phyloP scores from a whole-genome alignment of 306 rosid genomes.

The Begonia loranthoides region DNA sequence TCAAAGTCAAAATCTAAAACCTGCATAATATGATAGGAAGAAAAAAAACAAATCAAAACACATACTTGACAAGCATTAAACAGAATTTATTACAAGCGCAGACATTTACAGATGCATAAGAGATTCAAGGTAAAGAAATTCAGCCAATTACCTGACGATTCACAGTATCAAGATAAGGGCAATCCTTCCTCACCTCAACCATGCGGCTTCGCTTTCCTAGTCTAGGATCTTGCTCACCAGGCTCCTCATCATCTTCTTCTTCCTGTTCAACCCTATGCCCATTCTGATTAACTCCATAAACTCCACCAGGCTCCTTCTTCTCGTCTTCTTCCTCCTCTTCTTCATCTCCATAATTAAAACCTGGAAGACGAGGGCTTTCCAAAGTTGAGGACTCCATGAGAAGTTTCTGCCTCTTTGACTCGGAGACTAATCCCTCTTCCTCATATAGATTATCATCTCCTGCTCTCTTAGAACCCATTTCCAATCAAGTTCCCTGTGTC shows the following conservation, averaged over 20 bases:
- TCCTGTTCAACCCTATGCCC: slow-evolving; percentile 24
- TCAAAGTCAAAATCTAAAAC: slow-evolving; percentile 98
- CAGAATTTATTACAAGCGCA: neutral
- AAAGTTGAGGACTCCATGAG: slow-evolving; percentile 3
- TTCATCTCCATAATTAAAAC: slow-evolving; percentile 38
- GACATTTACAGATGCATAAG: too few species aligned
- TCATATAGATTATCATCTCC: slow-evolving; percentile 7
- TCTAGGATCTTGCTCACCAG: slow-evolving; percentile 18
- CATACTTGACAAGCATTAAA: neutral
- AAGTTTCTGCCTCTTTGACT: slow-evolving; percentile 19
- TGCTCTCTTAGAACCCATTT: slow-evolving; percentile 25
- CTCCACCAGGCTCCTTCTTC: neutral
- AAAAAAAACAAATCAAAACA: neutral
- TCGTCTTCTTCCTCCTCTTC: slow-evolving; percentile 31
- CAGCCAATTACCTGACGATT: slow-evolving; percentile 71
- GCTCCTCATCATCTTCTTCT: slow-evolving; percentile 35
- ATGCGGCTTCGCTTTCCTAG: slow-evolving; percentile 49
- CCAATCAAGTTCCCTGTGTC: neutral
- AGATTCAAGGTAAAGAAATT: too few species aligned
- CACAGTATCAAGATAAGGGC: slow-evolving; percentile 93
- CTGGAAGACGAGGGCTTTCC: slow-evolving; percentile 28
- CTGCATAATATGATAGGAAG: slow-evolving; percentile 24
- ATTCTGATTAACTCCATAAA: slow-evolving; percentile 13
- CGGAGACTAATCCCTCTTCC: slow-evolving; percentile 10
- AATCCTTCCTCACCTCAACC: slow-evolving; percentile 82